Percentiles rank a stretch among this genome's conserved stretches.
Evolutionary conservation across 306 rosid genomes (phyloP).

Genomic region (Quercus engelmannii): DNA sequence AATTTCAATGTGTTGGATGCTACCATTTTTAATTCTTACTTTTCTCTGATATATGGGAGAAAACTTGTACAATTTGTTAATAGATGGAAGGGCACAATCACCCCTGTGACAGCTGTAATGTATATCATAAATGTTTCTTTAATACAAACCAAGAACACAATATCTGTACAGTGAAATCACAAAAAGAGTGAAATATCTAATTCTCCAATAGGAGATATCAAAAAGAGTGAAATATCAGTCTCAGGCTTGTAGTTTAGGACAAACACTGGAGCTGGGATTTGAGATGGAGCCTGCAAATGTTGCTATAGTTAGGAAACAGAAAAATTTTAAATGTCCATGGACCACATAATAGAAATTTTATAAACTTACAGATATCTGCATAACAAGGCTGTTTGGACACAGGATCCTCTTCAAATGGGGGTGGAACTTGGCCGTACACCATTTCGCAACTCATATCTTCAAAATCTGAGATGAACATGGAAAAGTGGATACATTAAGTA

Average conservation of each 20-base stretch:
- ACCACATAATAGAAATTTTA: not conserved
- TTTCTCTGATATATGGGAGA: not conserved
- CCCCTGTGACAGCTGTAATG: not conserved
- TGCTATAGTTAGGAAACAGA: conserved; percentile 14
- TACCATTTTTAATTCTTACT: not conserved
- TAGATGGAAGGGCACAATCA: not conserved
- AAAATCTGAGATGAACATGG: conserved; percentile 55
- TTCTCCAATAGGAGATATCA: not conserved
- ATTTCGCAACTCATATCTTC: conserved; percentile 98
- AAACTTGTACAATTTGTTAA: not conserved
- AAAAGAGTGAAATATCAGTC: not conserved
- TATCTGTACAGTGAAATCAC: not conserved
- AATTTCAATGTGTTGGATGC: too few relatives aligned
- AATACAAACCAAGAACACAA: not conserved
- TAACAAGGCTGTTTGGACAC: conserved; percentile 83
- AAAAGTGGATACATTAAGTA: not conserved
- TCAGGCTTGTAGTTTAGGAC: conserved; percentile 76
- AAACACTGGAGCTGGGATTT: conserved; percentile 44
- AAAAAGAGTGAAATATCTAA: not conserved
- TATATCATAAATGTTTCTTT: not conserved
- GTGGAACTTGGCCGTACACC: conserved; percentile 91
- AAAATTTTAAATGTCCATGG: not conserved
- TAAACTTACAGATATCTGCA: conserved; percentile 62
- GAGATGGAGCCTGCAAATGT: conserved; percentile 68
- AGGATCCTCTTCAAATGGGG: conserved; percentile 80